Evolutionary conservation across 495 filamentous ascomycete genomes (phyloP).

Genomic region (Polyplosphaeria fusca): DNA sequence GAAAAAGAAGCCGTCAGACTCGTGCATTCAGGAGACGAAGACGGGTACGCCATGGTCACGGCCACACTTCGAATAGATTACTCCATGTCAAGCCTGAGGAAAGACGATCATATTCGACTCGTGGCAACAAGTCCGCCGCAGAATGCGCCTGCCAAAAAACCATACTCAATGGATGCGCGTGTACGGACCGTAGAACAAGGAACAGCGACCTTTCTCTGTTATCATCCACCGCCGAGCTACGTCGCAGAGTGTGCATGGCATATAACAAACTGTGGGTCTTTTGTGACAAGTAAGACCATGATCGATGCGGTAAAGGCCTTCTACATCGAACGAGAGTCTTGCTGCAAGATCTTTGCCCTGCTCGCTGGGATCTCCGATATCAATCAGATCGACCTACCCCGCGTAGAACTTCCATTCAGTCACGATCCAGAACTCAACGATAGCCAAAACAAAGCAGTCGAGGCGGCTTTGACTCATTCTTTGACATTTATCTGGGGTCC

Average conservation of each 20-base stretch:
- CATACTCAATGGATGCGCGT: conserved; percentile 44
- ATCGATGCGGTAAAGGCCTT: conserved; percentile 46
- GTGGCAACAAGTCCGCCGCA: conserved; percentile 41
- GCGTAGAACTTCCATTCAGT: conserved; percentile 6
- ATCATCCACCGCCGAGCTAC: conserved; percentile 46
- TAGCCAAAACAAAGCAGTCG: conserved; percentile 48
- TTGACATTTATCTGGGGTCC: conserved; percentile 53
- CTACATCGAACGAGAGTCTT: conserved; percentile 32
- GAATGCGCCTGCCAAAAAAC: conserved; percentile 37
- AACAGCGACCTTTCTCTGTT: conserved; percentile 42
- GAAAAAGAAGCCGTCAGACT: conserved; percentile 40
- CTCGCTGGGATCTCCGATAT: conserved; percentile 32
- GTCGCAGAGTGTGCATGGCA: conserved; percentile 47
- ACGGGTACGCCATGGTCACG: conserved; percentile 37
- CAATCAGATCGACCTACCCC: conserved; percentile 4
- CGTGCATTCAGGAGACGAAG: conserved; percentile 15
- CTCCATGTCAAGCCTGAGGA: conserved; percentile 17
- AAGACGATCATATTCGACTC: conserved; percentile 46
- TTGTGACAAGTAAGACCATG: conserved; percentile 48
- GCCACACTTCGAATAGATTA: conserved; percentile 46
- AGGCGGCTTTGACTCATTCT: conserved; percentile 38
- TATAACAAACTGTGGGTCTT: conserved; percentile 46
- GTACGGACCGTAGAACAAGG: conserved; percentile 43
- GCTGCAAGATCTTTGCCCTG: conserved; percentile 40
- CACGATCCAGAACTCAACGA: conserved; percentile 39